A percentile compares a stretch with the other conserved stretches of the same genome.
Evolutionary conservation across 2,329 filamentous ascomycete species (phyloP).

Genomic region (Penicillium sp.): DNA sequence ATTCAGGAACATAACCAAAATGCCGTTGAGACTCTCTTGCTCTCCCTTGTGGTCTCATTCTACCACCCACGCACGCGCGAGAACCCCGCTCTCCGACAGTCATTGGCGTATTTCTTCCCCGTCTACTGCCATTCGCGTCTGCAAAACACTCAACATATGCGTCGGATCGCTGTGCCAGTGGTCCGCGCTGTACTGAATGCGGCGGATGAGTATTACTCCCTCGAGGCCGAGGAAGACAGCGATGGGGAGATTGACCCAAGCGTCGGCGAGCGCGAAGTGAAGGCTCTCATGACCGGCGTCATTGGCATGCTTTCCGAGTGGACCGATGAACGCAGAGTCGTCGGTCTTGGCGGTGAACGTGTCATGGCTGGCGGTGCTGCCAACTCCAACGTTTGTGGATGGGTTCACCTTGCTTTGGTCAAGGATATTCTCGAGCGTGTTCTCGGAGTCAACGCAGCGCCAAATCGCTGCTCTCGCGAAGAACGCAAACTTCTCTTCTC

Average conservation of each 20-base stretch:
- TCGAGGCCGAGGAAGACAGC: constrained; percentile 69
- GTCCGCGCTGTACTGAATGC: constrained; percentile 64
- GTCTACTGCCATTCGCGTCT: constrained; percentile 85
- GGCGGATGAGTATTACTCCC: constrained; percentile 62
- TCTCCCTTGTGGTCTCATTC: constrained; percentile 77
- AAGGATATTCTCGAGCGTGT: constrained; percentile 72
- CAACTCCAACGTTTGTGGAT: constrained; percentile 59
- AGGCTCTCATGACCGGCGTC: constrained; percentile 65
- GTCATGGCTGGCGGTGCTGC: constrained; percentile 50
- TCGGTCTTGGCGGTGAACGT: constrained; percentile 55
- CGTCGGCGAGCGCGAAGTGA: constrained; percentile 62
- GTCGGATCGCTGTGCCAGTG: constrained; percentile 66
- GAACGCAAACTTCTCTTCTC: constrained; percentile 78
- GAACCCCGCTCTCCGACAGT: constrained; percentile 80
- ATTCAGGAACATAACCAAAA: constrained; percentile 50
- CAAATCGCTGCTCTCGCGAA: constrained; percentile 53
- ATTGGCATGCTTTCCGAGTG: constrained; percentile 80
- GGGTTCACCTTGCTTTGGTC: constrained; percentile 77
- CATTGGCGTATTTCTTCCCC: constrained; percentile 87
- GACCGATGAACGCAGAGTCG: constrained; percentile 83
- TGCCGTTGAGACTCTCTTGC: constrained; percentile 69
- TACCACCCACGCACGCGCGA: constrained; percentile 78
- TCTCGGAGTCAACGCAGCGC: constrained; percentile 46
- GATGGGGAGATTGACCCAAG: constrained; percentile 70
- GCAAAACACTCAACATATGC: constrained; percentile 81